Evolutionary conservation across 352 stramenopile species (phyloP), one percentile per base, ranked within the genome.

Genomic region (Globisporangium megalacanthum): DNA sequence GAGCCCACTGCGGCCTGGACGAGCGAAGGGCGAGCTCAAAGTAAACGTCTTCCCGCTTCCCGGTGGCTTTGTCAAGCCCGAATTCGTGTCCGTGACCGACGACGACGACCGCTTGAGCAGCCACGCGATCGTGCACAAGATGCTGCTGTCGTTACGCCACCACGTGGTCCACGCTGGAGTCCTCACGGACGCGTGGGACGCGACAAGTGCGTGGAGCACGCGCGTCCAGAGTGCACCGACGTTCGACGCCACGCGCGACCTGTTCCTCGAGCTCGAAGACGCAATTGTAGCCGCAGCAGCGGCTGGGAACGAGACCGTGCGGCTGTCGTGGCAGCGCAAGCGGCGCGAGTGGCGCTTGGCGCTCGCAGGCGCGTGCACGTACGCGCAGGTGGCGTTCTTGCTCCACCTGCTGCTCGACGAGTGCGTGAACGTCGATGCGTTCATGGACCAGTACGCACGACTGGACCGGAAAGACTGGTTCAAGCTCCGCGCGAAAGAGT

Each of bases 401-500:
- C 61, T 93, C 36, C 73, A 89, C 56, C 64, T 88, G 36, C 72
- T 91, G 31, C 63, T 93, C 13, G 77, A 86, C 48, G 79, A 93
- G 62, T 88, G 86, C 49, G 75, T 93, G 52, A 80, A 90, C 51
- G 71, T 89, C 19, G 80, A 92, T 57, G 79, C 79, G 17, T 92
- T 92, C 52, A 77, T 89, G 71, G 84, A 94, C 63, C 64, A 89
- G 15, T 79, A 85, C 33, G 72, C 83, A 6, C 68, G 73, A 17
- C 66, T 94, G 13, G 76, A 92, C 54, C 68, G 81, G 20, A 86
- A 80, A 14, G 81, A 94, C 36, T 94, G 80, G 78, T 55, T 94
- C 36, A 87, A 92, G 60, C 61, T 94, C 33, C 79, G 81, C 20
- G 59, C 69, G 4, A 92, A 94, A 47, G 79, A 91, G 37, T 70